Evolutionary conservation across 2,329 filamentous ascomycete species (phyloP).

Genomic region (Diplodia sapinea): DNA sequence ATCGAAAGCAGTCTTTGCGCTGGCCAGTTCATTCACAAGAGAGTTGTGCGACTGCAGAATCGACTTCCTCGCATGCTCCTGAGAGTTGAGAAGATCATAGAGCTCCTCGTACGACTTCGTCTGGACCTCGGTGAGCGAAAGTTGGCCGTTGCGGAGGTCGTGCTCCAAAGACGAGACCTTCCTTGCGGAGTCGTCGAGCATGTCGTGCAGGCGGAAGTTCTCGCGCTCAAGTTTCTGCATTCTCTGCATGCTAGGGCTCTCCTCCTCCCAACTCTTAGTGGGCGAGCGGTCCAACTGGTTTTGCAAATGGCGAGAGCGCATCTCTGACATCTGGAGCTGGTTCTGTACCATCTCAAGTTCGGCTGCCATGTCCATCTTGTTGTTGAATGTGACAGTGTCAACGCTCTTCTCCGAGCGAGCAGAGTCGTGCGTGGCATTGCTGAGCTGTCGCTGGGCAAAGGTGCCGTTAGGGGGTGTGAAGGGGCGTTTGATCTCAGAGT

Average conservation of each 20-base stretch:
- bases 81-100: slow-evolving; percentile 87
- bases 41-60: slow-evolving; percentile 85
- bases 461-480: slow-evolving; percentile 75
- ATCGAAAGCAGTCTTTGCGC: slow-evolving; percentile 86
- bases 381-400: slow-evolving; percentile 83
- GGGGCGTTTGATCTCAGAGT: slow-evolving; percentile 64
- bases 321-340: slow-evolving; percentile 89
- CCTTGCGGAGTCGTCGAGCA: slow-evolving; percentile 91
- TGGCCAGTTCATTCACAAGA: slow-evolving; percentile 80
- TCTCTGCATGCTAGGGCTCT: slow-evolving; percentile 78
- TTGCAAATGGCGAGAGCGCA: slow-evolving; percentile 93
- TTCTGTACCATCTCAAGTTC: slow-evolving; percentile 93
- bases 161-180: slow-evolving; percentile 90
- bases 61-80: slow-evolving; percentile 84
- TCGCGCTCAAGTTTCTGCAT: slow-evolving; percentile 91
- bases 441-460: slow-evolving; percentile 69
- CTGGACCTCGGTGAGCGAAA: slow-evolving; percentile 89
- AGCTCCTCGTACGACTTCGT: slow-evolving; percentile 94
- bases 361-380: slow-evolving; percentile 85
- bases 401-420: slow-evolving; percentile 82
- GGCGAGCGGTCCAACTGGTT: slow-evolving; percentile 80
- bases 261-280: slow-evolving; percentile 68
- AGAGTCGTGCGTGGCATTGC: slow-evolving; percentile 70
- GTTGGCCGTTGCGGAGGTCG: slow-evolving; percentile 82
- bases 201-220: slow-evolving; percentile 88